Percentiles rank a stretch among this genome's conserved stretches.
These are phyloP conservation scores for Lactarius hatsudake DNA, from an alignment of 768 basidiomycete species.

Conservation along the genomic window DNA sequence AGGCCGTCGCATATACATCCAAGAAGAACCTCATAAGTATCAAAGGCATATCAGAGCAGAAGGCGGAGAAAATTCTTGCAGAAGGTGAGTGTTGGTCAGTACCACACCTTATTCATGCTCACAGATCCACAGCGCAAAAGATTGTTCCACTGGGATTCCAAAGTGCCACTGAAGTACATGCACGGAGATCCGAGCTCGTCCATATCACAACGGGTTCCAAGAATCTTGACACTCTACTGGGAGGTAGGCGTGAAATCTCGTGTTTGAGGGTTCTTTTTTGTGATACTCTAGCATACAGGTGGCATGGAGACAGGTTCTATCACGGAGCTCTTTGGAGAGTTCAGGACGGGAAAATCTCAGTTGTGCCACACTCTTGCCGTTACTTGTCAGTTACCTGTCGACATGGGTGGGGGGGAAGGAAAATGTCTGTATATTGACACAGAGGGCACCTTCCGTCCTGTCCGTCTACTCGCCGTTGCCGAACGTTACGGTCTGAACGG, in stretches of 20 bases:
- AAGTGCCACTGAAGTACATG: constrained; percentile 96
- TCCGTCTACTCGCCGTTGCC: constrained; percentile 89
- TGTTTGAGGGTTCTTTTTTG: not conserved
- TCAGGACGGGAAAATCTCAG: constrained; percentile 97
- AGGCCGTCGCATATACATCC: constrained; percentile 93
- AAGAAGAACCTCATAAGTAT: constrained; percentile 89
- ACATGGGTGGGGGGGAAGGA: constrained; percentile 98
- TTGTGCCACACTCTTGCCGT: constrained; percentile 97
- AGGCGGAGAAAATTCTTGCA: constrained; percentile 92
- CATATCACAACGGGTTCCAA: constrained; percentile 97
- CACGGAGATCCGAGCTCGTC: constrained; percentile 89
- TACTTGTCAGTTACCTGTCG: constrained; percentile 94
- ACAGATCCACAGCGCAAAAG: constrained; percentile 67
- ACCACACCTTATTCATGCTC: constrained; percentile 3
- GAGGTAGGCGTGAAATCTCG: constrained; percentile 53
- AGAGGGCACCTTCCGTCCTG: constrained; percentile 97
- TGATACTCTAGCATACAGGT: constrained; percentile 42
- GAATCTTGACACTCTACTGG: constrained; percentile 91
- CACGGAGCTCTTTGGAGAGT: constrained; percentile 98
- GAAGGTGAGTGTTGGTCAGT: constrained; percentile 60
- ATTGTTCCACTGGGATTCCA: constrained; percentile 97
- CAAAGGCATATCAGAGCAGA: constrained; percentile 95
- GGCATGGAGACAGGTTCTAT: constrained; percentile 99
- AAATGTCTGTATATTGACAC: constrained; percentile 99
- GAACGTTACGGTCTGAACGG: constrained; percentile 96